phyloP scores from a whole-genome alignment of 139 green algal genomes.

The Coccomyxa sp. region DNA sequence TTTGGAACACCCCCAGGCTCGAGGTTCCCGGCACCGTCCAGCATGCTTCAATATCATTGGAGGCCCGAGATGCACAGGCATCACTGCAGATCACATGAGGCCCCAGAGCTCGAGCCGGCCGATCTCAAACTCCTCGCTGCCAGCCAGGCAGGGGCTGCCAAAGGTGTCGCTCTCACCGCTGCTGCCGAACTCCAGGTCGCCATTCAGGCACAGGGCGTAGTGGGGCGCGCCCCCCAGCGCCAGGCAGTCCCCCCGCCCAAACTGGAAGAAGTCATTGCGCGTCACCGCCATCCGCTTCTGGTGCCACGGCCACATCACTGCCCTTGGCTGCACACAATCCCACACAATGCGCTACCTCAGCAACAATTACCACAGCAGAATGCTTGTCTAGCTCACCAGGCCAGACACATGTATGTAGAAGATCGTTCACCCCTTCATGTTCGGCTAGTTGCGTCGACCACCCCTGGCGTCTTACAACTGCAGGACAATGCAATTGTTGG shows the following conservation, averaged over 20 bases:
- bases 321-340: conserved; percentile 35
- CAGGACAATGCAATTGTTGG: no score
- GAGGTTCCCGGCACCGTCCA: no score
- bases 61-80: no score
- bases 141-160: conserved; percentile 49
- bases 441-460: no score
- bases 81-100: conserved; percentile 16
- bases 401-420: no score
- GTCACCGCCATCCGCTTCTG: conserved; percentile 15
- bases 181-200: conserved; percentile 64
- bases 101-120: conserved; percentile 66
- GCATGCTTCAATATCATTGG: no score
- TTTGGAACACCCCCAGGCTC: no score
- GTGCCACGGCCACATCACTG: conserved; percentile 39
- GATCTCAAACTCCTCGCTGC: conserved; percentile 56
- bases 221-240: conserved; percentile 59
- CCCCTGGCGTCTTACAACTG: no score
- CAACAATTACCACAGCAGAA: not conserved
- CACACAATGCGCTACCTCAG: not conserved
- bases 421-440: no score
- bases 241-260: conserved; percentile 50
- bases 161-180: conserved; percentile 67
- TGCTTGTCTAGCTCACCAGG: no score
- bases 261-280: conserved; percentile 80
- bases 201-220: conserved; percentile 73